Conservation (phyloP, 73 alveolate species). For the Paramecium biaurelia region DNA sequence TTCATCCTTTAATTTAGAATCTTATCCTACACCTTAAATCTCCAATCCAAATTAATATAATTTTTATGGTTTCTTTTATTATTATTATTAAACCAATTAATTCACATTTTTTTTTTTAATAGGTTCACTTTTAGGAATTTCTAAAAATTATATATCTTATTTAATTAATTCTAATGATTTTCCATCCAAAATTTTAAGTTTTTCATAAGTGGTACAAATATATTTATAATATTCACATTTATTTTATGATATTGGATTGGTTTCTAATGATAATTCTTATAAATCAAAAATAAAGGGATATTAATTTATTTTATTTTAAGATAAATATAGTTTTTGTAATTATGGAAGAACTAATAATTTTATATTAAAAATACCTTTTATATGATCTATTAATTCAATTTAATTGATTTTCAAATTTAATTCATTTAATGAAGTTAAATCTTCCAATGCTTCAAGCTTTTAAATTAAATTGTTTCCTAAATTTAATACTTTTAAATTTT, state of each 20-base stretch:
- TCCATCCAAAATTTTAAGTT: constrained; percentile 36
- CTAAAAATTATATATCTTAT: constrained; percentile 28
- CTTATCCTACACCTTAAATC: constrained; percentile 56
- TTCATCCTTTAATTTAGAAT: background rate
- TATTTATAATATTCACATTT: background rate
- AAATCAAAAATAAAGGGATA: constrained; percentile 65
- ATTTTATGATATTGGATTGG: constrained; percentile 65
- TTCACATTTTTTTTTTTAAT: constrained; percentile 49
- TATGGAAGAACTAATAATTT: constrained; percentile 61
- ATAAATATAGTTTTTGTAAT: constrained; percentile 70
- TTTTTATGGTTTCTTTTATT: constrained; percentile 54
- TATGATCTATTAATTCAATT: constrained; percentile 72
- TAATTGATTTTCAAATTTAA: constrained; percentile 76
- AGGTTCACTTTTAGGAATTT: constrained; percentile 46
- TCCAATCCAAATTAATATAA: constrained; percentile 59
- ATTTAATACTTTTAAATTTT: constrained; percentile 74
- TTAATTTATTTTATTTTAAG: constrained; percentile 66
- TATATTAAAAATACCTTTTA: constrained; percentile 59
- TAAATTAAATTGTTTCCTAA: constrained; percentile 78
- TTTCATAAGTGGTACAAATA: background rate
- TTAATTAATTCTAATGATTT: constrained; percentile 29
- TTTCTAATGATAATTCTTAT: constrained; percentile 73
- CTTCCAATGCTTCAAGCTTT: constrained; percentile 71
- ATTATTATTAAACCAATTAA: constrained; percentile 9
- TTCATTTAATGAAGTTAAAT: constrained; percentile 69